A percentile compares a stretch with the other conserved stretches of the same genome.
Conservation (phyloP, 768 basidiomycete genomes). For the Lyophyllum shimeji region DNA sequence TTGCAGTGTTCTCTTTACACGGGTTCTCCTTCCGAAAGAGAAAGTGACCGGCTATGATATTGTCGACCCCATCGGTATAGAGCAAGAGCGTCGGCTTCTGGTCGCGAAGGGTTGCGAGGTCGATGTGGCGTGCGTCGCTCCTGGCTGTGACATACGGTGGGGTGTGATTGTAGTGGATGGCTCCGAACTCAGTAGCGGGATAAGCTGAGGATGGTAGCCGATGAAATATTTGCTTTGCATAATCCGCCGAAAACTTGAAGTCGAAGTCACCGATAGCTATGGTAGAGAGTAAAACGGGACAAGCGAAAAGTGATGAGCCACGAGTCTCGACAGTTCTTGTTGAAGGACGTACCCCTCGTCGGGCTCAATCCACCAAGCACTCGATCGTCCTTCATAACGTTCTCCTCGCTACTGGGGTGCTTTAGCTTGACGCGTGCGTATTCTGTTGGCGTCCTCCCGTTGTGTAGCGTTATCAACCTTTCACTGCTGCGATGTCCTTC, state of each 20-base stretch:
- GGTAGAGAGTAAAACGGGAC: not conserved
- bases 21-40: conserved; percentile 1
- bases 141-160: not conserved
- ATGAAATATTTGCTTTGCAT: not conserved
- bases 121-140: not conserved
- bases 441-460: not conserved
- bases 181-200: not conserved
- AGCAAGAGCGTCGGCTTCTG: not conserved
- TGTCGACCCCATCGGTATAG: conserved; percentile 1
- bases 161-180: not conserved
- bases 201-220: not conserved
- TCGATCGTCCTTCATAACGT: not conserved
- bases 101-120: not conserved
- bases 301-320: not conserved
- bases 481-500: not conserved
- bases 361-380: not conserved
- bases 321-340: not conserved
- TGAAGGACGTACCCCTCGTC: not conserved
- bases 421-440: not conserved
- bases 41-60: not conserved
- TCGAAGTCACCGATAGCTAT: not conserved
- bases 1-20: not conserved
- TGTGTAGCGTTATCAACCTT: not conserved
- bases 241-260: conserved; percentile 1
- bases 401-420: not conserved